These are phyloP conservation scores for Cutaneotrichosporon cavernicola DNA, from an alignment of 1,284 basidiomycete species.

Conservation along the genomic window DNA sequence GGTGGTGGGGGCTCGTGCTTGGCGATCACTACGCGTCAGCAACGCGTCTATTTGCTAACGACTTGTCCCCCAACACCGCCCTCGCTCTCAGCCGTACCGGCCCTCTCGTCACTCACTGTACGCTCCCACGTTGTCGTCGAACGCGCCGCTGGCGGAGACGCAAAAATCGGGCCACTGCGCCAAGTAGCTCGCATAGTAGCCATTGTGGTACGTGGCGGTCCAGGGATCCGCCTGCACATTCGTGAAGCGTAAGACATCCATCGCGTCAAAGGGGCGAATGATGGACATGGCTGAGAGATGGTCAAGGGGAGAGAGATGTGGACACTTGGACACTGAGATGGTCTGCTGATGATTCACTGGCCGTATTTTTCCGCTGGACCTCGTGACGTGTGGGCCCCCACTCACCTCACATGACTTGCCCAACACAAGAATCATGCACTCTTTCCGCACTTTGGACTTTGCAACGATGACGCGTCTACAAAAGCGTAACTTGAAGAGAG, in stretches of 20 bases:
- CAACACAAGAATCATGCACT: no score
- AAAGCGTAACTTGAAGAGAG: no score
- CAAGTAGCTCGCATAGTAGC: conserved; percentile 48
- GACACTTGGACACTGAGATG: neutral
- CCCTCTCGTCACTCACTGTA: conserved; percentile 38
- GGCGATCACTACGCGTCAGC: conserved; percentile 42
- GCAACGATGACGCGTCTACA: neutral
- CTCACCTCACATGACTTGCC: neutral
- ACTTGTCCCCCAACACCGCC: neutral
- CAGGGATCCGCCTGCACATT: conserved; percentile 57
- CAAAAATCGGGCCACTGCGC: conserved; percentile 50
- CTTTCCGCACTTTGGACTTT: neutral
- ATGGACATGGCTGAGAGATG: conserved; percentile 50
- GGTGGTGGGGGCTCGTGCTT: conserved; percentile 53
- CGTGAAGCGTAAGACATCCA: conserved; percentile 56
- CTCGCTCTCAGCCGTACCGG: no score
- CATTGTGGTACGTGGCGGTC: conserved; percentile 56
- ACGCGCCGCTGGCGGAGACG: conserved; percentile 34
- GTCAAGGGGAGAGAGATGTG: neutral
- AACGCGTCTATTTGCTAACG: neutral
- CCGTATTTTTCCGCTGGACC: neutral
- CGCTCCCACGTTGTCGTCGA: conserved; percentile 29
- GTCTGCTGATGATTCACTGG: neutral
- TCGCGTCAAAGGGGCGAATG: conserved; percentile 55
- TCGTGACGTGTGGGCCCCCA: conserved; percentile 1